A percentile compares a stretch with the other conserved stretches of the same genome.
Evolutionary conservation across 2,329 filamentous ascomycete species (phyloP).

Genomic region (Apiospora koreana): DNA sequence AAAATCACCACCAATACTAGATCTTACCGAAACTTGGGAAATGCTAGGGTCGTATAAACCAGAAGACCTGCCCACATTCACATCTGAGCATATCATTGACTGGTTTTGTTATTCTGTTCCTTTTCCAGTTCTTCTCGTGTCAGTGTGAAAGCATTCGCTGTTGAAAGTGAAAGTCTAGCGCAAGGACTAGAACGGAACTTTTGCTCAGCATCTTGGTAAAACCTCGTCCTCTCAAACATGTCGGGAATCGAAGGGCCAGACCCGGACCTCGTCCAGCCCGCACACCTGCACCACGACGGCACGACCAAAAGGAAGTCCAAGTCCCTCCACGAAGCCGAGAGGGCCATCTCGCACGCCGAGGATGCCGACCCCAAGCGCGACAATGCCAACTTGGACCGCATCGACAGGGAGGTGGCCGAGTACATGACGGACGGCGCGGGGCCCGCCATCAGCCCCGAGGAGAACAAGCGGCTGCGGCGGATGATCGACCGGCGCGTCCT

Average conservation of each 20-base stretch:
- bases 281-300: slow-evolving; percentile 22
- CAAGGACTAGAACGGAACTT: not conserved
- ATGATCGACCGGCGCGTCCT: slow-evolving; percentile 70
- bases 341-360: slow-evolving; percentile 25
- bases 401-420: slow-evolving; percentile 71
- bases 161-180: not conserved
- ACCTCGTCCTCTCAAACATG: slow-evolving; percentile 20
- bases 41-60: not conserved
- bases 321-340: slow-evolving; percentile 31
- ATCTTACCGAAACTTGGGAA: not conserved
- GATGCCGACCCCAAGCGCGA: slow-evolving; percentile 38
- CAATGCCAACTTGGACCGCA: slow-evolving; percentile 49
- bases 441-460: slow-evolving; percentile 59
- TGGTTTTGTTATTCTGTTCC: not conserved
- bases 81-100: not conserved
- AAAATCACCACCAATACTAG: not conserved
- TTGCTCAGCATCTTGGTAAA: not conserved
- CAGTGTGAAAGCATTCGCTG: not conserved
- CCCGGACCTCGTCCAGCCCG: slow-evolving; percentile 26
- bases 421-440: slow-evolving; percentile 57
- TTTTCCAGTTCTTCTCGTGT: not conserved
- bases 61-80: not conserved
- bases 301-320: slow-evolving; percentile 19
- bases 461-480: slow-evolving; percentile 61
- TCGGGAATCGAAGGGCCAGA: slow-evolving; percentile 28